Base-by-base conservation (phyloP, 2,329 filamentous ascomycete genomes). In the Fusarium caatingaense region DNA sequence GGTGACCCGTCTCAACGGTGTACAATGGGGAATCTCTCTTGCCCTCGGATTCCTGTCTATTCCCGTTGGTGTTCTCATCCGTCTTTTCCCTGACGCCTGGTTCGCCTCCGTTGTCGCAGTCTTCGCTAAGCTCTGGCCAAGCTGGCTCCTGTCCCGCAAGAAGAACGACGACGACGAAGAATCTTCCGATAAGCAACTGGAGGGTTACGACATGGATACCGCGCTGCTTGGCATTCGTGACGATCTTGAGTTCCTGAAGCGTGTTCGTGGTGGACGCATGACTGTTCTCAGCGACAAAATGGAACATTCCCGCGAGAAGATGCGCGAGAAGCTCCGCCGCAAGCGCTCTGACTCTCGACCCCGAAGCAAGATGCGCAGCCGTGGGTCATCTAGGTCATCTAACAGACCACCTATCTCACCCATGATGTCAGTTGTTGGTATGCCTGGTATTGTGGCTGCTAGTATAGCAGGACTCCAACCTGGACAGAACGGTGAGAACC, bases 11-110 rank as follows among this genome's bases (percentile, higher is more conserved):
- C 78, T 97, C 42, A 89, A 88, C 60, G 90, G 88, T 46, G 81
- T 86, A 27, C 92, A 97, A 74, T 97, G 93, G 94, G 93, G 85
- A 18, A 88, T 94, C 59, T 96, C 93, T 4, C 86, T 97, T 56
- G 85, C 93, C 16, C 86, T 94, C 40, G 93, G 93, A 15, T 83
- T 91, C 60, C 84, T 94, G 5, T 95, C 93, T 6, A 83, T 97
- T 5, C 92, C 93, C 0, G 7, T 92, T 90, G 25, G 92, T 93
- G 72, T 81, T 92, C 78, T 91, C 13, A 90, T 97, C 55, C 89
- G 94, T 56, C 82, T 90, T 18, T 86, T 95, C 60, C 94, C 93
- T 0, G 93, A 97, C 70, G 83, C 84, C 21, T 82, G 79, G 79
- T 72, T 79, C 65, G 57, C 62, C 23, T 57, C 57, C 2, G 27